Evolutionary conservation across 2,329 filamentous ascomycete species (phyloP).

Genomic region (Cladophialophora exuberans): DNA sequence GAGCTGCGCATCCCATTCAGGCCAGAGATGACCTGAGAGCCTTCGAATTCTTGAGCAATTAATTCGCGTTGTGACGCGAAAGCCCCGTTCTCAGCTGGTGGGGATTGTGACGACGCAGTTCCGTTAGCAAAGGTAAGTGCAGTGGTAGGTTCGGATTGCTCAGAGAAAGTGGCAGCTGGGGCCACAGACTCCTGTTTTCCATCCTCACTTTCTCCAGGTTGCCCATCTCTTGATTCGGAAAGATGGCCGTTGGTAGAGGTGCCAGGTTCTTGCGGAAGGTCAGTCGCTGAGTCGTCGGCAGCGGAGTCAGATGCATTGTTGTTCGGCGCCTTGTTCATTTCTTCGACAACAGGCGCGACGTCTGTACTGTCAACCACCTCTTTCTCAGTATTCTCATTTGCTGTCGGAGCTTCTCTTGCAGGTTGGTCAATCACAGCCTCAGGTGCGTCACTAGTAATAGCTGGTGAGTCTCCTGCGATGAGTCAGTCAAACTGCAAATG

Average conservation of each 20-base stretch:
- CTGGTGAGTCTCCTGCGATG: conserved; percentile 3
- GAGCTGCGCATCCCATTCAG: background rate
- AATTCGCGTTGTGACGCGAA: background rate
- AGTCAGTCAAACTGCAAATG: conserved; percentile 5
- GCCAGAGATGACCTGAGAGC: background rate
- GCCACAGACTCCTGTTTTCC: background rate
- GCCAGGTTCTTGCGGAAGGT: background rate
- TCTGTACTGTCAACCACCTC: background rate
- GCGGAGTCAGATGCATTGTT: background rate
- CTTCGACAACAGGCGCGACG: background rate
- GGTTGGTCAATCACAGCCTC: conserved; percentile 2
- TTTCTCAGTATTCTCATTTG: conserved; percentile 2
- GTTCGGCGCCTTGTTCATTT: background rate
- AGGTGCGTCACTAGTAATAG: conserved; percentile 2
- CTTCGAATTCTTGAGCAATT: background rate
- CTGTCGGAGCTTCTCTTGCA: background rate
- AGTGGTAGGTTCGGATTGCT: background rate
- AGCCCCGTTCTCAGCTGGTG: conserved; percentile 1
- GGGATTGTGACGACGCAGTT: background rate
- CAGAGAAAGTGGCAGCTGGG: background rate
- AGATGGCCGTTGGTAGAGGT: background rate
- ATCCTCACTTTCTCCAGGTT: background rate
- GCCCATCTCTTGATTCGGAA: background rate
- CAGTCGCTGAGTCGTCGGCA: background rate
- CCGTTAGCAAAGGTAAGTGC: conserved; percentile 6